Evolutionary conservation across 164 flowering plant genomes (phyloP), one percentile per base, ranked within the genome.

Genomic region (Pachysandra terminalis): DNA sequence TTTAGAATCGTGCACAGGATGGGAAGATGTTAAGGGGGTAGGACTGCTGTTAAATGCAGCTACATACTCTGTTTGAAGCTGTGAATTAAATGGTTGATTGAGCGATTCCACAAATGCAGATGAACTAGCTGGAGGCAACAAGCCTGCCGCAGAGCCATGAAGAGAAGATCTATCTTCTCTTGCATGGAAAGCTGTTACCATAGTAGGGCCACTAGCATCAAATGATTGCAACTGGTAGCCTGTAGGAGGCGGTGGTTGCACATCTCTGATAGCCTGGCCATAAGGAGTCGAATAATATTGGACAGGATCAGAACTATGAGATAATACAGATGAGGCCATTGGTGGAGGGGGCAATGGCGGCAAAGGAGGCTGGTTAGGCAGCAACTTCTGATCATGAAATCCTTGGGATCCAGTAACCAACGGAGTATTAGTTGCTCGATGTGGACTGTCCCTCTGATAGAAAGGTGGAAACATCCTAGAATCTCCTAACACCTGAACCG

Each of bases 341-440:
- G 83, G 69, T 13, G 95, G 93, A 19, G 98, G 96, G 10, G 97
- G 98, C 77, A 86, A 73, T 16, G 95, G 95, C 69, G 98, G 99
- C 73, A 93, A 66, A 61, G 97, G 96, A 51, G 98, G 99, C 68
- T 89, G 97, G 71, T 72, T 83, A 22, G 69, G 74, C 58, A 80
- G 40, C 75, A 35, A 77, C 65, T 84, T 90, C 74, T 79, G 88
- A 32, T 87, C 97, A 78, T 79, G 85, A 65, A 65, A 66, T 70
- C 91, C 95, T 51, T 77, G 89, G 52, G 87, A 76, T 51, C 85
- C 86, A 64, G 78, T n/a, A 28, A 59, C 65, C 17, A 74, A 60
- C 57, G 73, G 68, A 68, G 64, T 56, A 67, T 63, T 74, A 24
- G 73, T 79, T 67, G 71, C 68, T 69, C 71, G 87, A 14, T 78